A percentile compares a stretch with the other conserved stretches of the same genome.
Evolutionary conservation across 116 monocot genomes (phyloP).

Genomic region (Posidonia oceanica): DNA sequence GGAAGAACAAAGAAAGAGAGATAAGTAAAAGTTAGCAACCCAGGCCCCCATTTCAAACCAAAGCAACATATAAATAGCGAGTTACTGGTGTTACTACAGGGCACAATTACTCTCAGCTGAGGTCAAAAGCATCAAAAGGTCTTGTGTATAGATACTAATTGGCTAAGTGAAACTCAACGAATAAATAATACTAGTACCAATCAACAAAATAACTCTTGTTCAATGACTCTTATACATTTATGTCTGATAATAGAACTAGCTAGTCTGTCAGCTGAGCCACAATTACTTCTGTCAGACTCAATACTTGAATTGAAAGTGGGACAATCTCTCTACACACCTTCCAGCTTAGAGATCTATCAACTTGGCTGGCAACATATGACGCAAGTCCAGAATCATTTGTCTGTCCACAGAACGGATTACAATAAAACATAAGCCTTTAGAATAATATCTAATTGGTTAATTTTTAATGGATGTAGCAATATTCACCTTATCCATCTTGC

Average conservation of each 20-base stretch:
- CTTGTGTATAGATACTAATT: no score
- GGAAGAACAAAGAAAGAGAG: not conserved
- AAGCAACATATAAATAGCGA: no score
- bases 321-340: conserved; percentile 31
- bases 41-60: no score
- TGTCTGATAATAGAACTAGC: not conserved
- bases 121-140: no score
- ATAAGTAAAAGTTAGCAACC: no score
- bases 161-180: no score
- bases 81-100: no score
- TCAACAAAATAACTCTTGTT: no score
- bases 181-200: no score
- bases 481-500: conserved; percentile 53
- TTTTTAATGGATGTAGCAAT: not conserved
- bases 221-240: no score
- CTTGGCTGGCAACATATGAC: conserved; percentile 66
- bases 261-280: not conserved
- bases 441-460: not conserved
- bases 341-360: conserved; percentile 64
- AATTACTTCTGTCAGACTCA: not conserved
- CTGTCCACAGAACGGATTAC: conserved; percentile 20
- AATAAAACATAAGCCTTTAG: not conserved
- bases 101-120: no score
- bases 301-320: not conserved
- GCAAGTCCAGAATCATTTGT: conserved; percentile 67